These are phyloP conservation scores for Bathelium albidoporum DNA, from an alignment of 495 filamentous ascomycete genomes.

Conservation along the genomic window DNA sequence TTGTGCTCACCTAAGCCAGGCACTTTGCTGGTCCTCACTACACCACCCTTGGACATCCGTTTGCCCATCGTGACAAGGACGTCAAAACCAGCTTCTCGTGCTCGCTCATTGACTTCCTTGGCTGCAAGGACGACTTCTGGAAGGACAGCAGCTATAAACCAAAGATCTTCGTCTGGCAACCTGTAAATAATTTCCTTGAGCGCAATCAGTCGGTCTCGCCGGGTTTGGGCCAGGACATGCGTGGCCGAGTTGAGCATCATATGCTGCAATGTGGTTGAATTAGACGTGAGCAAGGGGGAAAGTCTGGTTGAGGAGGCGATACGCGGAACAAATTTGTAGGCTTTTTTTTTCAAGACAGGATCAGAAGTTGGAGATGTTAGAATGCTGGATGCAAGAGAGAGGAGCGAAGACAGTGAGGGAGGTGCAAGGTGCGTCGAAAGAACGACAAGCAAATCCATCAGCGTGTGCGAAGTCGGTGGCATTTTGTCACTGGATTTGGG, in stretches of 20 bases:
- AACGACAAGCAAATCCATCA: conserved; percentile 92
- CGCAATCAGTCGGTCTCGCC: conserved; percentile 69
- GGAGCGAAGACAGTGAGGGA: conserved; percentile 67
- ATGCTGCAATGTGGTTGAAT: conserved; percentile 63
- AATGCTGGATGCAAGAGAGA: conserved; percentile 70
- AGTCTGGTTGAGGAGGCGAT: conserved; percentile 72
- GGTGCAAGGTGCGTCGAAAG: conserved; percentile 87
- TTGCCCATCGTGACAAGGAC: conserved; percentile 81
- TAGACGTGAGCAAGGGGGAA: conserved; percentile 55
- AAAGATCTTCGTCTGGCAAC: conserved; percentile 61
- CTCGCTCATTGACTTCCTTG: conserved; percentile 95
- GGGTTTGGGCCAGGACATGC: conserved; percentile 72
- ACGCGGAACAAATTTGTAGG: conserved; percentile 91
- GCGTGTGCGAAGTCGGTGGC: conserved; percentile 87
- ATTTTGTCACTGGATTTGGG: conserved; percentile 53
- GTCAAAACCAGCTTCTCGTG: conserved; percentile 78
- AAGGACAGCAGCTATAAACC: conserved; percentile 85
- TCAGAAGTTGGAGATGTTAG: conserved; percentile 60
- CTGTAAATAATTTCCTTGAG: conserved; percentile 68
- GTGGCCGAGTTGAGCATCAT: conserved; percentile 67
- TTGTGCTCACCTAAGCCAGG: conserved; percentile 58
- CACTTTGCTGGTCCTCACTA: conserved; percentile 73
- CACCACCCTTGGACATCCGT: conserved; percentile 63
- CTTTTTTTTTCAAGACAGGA: conserved; percentile 97
- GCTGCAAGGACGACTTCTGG: conserved; percentile 88